Base-by-base conservation (phyloP, 495 filamentous ascomycete genomes). In the Xylaria scruposa region DNA sequence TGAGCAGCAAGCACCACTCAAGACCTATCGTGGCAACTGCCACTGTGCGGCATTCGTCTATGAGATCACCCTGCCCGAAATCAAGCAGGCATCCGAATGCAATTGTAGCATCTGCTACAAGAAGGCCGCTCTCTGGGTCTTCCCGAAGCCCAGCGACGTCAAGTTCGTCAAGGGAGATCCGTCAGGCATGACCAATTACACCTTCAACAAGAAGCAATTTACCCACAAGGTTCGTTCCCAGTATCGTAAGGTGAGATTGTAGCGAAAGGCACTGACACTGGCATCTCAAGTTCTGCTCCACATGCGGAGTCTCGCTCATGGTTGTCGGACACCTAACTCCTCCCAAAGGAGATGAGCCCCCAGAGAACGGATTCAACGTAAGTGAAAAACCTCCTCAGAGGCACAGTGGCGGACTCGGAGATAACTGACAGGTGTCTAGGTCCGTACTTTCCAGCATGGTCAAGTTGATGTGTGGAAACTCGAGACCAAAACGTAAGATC, bases 21-120 rank as follows among this genome's bases (percentile, higher is more conserved):
- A 85, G 72, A 85, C 81, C 68, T 89, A 88, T 78, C 80, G 85
- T 10, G 88, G 85, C 75, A 88, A 83, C 77, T 90, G 87, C 82
- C 87, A 89, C 78, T 90, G 88, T 78, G 79, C 77, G 3, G 78
- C 80, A 49, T 85, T 84, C 67, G 77, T 86, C 68, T 89, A 82
- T 74, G 83, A 83, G 72, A 67, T 83, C 68, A 75, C 77, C 10
- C 10, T 84, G 7, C 84, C 86, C 26, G 79, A 87, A 71, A 76
- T 86, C 71, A 83, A 75, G 70, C 71, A 71, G 7, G 77, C 67
- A 2, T 59, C 4, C 1, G 76, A 78, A 61, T 90, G 87, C 77
- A 85, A 87, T 67, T 90, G 88, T 76, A 87, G 85, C 79, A 83
- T 83, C 64, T 88, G 86, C 78, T 73, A 66, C 72, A 85, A 82